These are phyloP conservation scores for Cytospora paraplurivora DNA, from an alignment of 2,329 filamentous ascomycete species.

Conservation along the genomic window DNA sequence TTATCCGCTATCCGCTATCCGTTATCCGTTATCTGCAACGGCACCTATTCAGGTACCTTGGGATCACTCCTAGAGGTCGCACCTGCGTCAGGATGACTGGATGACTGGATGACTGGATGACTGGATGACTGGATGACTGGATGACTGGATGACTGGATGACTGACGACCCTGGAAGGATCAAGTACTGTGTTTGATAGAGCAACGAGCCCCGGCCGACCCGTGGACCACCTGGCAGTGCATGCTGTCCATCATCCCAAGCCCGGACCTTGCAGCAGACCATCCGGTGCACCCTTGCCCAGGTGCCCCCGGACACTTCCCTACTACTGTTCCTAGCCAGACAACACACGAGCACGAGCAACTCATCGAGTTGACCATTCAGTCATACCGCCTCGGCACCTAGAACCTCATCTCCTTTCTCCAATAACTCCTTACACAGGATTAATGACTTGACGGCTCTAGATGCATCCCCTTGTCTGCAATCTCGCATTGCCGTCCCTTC, in stretches of 20 bases:
- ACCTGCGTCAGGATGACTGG: too few species aligned
- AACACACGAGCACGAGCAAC: background rate
- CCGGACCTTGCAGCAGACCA: background rate
- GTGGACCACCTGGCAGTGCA: background rate
- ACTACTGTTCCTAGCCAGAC: background rate
- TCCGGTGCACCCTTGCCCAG: background rate
- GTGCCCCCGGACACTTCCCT: background rate
- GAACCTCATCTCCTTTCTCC: background rate
- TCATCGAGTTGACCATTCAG: background rate
- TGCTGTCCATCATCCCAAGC: background rate
- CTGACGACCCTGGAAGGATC: background rate
- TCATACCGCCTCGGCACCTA: slow-evolving; percentile 13
- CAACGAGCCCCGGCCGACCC: background rate
- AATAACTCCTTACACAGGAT: background rate
- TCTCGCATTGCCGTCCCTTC: background rate
- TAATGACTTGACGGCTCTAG: slow-evolving; percentile 1
- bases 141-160: background rate
- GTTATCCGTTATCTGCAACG: too few species aligned
- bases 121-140: background rate
- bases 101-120: background rate
- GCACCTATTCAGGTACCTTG: too few species aligned
- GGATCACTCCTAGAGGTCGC: too few species aligned
- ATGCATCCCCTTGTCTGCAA: slow-evolving; percentile 8
- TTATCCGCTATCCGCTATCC: too few species aligned
- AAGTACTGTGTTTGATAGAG: background rate